Percentiles rank a stretch among this genome's conserved stretches.
phyloP scores from a whole-genome alignment of 805 yeast species.

The Ogataea thermomethanolica region DNA sequence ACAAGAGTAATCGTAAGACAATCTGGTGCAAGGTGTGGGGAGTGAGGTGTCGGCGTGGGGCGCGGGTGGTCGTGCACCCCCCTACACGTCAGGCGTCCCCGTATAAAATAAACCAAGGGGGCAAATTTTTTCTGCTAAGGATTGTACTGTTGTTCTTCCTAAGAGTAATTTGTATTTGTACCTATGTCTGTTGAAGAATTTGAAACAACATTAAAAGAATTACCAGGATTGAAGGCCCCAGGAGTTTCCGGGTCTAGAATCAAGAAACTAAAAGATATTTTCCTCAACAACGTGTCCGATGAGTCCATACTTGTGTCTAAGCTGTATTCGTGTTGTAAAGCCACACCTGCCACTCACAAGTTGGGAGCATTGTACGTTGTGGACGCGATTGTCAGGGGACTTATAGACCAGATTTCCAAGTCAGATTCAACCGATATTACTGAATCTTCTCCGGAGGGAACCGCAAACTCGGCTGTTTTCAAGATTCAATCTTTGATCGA shows the following conservation, averaged over 20 bases:
- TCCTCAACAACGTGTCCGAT: conserved; percentile 57
- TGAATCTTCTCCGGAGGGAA: conserved; percentile 57
- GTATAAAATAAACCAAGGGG: conserved; percentile 23
- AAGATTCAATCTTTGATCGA: conserved; percentile 63
- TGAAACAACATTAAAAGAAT: conserved; percentile 45
- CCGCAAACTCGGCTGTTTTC: conserved; percentile 69
- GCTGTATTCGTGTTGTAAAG: conserved; percentile 64
- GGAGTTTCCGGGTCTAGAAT: conserved; percentile 97
- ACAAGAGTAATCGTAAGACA: not conserved
- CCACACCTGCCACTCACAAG: conserved; percentile 75
- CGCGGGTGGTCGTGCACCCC: conserved; percentile 1
- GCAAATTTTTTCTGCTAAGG: conserved; percentile 15
- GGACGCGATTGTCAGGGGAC: conserved; percentile 88
- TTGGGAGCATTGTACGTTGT: conserved; percentile 87
- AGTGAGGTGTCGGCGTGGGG: too few relatives aligned
- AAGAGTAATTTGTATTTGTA: conserved; percentile 13
- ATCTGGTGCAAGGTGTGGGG: not conserved
- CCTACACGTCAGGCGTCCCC: not conserved
- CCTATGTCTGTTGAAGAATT: conserved; percentile 39
- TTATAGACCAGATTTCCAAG: conserved; percentile 64
- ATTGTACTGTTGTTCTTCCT: conserved; percentile 11
- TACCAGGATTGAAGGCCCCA: conserved; percentile 65
- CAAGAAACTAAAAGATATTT: conserved; percentile 75
- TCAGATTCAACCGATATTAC: conserved; percentile 48
- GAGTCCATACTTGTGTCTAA: conserved; percentile 52